These are phyloP conservation scores for Xylaria digitata DNA, from an alignment of 2,329 filamentous ascomycete genomes.

Conservation along the genomic window DNA sequence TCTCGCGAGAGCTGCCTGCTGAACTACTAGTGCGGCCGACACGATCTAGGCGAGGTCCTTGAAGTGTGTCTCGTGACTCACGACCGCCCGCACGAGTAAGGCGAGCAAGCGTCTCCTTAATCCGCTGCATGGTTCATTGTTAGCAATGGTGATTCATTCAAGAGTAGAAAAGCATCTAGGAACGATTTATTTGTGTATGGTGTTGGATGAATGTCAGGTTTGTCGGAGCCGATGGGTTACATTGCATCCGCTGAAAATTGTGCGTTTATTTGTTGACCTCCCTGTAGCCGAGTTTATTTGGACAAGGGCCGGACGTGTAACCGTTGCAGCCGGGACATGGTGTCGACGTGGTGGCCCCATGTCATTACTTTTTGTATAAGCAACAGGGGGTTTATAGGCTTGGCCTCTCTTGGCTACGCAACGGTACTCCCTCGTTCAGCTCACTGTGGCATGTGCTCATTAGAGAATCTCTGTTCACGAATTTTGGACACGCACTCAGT, in stretches of 20 bases:
- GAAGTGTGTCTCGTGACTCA: slow-evolving; percentile 43
- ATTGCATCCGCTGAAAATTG: slow-evolving; percentile 23
- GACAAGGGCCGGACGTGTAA: slow-evolving; percentile 33
- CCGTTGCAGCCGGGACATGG: slow-evolving; percentile 40
- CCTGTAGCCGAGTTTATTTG: slow-evolving; percentile 23
- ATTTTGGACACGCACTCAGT: not conserved
- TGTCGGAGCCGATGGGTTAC: slow-evolving; percentile 2
- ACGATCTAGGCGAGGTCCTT: slow-evolving; percentile 45
- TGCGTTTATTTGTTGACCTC: slow-evolving; percentile 24
- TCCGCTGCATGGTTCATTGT: slow-evolving; percentile 48
- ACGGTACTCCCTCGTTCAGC: too few relatives aligned
- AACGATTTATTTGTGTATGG: slow-evolving; percentile 19
- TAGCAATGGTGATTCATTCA: slow-evolving; percentile 13
- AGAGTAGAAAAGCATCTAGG: slow-evolving; percentile 20
- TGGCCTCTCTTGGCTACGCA: slow-evolving; percentile 17
- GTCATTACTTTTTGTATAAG: slow-evolving; percentile 12
- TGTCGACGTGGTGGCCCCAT: slow-evolving; percentile 32
- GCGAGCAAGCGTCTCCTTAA: slow-evolving; percentile 48
- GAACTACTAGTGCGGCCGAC: slow-evolving; percentile 47
- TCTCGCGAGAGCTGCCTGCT: slow-evolving; percentile 46
- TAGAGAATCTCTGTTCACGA: not conserved
- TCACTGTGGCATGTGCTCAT: not conserved
- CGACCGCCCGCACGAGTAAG: slow-evolving; percentile 45
- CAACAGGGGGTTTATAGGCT: slow-evolving; percentile 16
- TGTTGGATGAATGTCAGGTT: slow-evolving; percentile 17